Base-by-base conservation (phyloP, 805 yeast species). In the Wickerhamiella siamensis region DNA sequence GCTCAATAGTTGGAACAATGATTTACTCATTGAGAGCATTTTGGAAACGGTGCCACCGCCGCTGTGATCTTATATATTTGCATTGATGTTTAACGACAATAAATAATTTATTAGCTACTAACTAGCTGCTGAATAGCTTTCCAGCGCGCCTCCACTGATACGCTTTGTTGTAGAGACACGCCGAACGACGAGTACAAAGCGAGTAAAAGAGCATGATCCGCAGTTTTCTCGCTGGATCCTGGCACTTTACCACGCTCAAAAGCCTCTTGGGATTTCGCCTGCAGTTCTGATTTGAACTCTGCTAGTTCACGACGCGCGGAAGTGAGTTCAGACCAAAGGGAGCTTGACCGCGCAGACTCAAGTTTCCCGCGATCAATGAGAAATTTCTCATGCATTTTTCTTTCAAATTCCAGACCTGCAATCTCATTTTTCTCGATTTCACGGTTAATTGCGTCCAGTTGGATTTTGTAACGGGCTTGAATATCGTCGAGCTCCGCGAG, bases 21-120 rank as follows among this genome's bases (percentile, higher is more conserved):
- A 66, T 14, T 50, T 70, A 35, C 65, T 77, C 0, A 61, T 75
- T 0, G 78, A 72, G 39, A 71, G 71, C 43, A 72, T 74, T 2
- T 48, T 77, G 34, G 59, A 57, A 17, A 62, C 63, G 31, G 75
- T 77, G 0, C 67, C 65, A 16, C 71, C 75, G 1, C 82, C 82
- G 4, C 47, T 71, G 17, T 73, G 51, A 48, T 4, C 10, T n/a
- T 8, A 26, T 14, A 8, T 14, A 9, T 8, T 14, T 26, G 14
- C 31, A 26, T 26, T 26, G 31, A 26, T 26, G 14, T 8, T 26
- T 8, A 26, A 8, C 12, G 31, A 9, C 29, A 10, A 34, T 18
- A 34, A 34, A 34, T 34, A 34, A 21, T 24, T 24, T 24, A 24
- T n/a, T 17, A 14, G 17, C 19, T 18, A 9, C 9, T 20, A 2